Base-by-base conservation (phyloP, 306 rosid species). In the Mimosa pudica region DNA sequence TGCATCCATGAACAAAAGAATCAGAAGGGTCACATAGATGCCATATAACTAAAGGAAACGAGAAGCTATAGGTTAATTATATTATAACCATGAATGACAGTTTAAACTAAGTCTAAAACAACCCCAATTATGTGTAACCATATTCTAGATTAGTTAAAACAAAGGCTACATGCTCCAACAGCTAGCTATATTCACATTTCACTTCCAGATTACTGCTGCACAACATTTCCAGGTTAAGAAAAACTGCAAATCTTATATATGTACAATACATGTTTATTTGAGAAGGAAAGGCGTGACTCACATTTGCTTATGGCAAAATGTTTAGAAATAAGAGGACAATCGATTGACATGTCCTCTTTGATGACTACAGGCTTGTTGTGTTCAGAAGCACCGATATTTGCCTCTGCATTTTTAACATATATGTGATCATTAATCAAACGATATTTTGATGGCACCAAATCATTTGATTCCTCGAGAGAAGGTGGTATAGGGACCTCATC, bases 401-500 rank as follows among this genome's bases (percentile, higher is more conserved):
- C 71, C 71, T 84, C 87, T 32, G 64, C 20, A 61, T 84, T 76
- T 64, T 88, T 79, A 55, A 14, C 85, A 49, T 74, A 61, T 20
- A 46, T 65, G 44, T 82, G 90, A 48, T 79, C 73, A 49, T 44
- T 80, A 75, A 54, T 83, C 79, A 74, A 48, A 62, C 75, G 36
- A 61, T 41, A 64, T 4, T 17, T 70, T 41, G 64, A 52, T 24
- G 89, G 80, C 48, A 52, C 79, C 48, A 91, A 83, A 72, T 83
- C 86, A 85, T 87, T 71, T n/a, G 90, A 86, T 48, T 80, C 91
- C 42, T 82, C 85, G 64, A 85, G 86, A 75, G 94, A 94, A 66
- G 82, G 82, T 12, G 87, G 87, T 86, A 92, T 51, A 55, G 97
- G 95, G 74, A 89, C 83, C 83, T 86, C 91, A 74, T 85, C 81